Evolutionary conservation across 2,329 filamentous ascomycete species (phyloP), one percentile per base, ranked within the genome.

Genomic region (Nothophaeocryptopus gaeumannii): DNA sequence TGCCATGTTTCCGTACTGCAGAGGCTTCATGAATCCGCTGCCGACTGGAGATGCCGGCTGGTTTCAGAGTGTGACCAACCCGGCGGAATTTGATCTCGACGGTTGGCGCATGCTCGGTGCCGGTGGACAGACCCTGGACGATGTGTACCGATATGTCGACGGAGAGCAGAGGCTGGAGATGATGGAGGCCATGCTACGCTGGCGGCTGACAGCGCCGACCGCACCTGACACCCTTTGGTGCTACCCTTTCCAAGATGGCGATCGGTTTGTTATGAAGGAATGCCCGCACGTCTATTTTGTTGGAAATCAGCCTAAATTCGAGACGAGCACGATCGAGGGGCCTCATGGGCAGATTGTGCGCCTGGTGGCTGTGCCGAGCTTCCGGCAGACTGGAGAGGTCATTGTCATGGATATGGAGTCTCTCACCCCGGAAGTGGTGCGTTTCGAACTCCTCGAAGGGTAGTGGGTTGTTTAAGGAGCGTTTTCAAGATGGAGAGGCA

Each of bases 211-310:
- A 58, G 93, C 93, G 5, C 93, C 93, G 1, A 99, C 93, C 0
- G 93, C 93, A 1, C 93, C 95, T 0, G 95, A 99, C 70, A 99
- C 95, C 0, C 68, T 99, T 37, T 96, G 90, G 88, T 91, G 88
- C 65, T 99, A 97, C 66, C 93, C 93, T 0, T 99, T 96, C 71
- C 91, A 97, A 70, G 88, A 93, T 13, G 81, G 89, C 42, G 95
- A 99, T 65, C 90, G 89, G 0, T 95, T 97, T 64, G 86, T 97
- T 37, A 78, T 99, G 62, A 82, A 85, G 56, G 75, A 83, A 13
- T 95, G 89, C 55, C 93, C 93, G 2, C 92, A 99, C 64, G 76
- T 99, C 30, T 97, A 89, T 72, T 89, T 99, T 67, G 86, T 88
- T 7, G 76, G 75, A 0, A 63, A 68, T 36, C 73, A 82, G 55